These are phyloP conservation scores for Capronia epimyces DNA, from an alignment of 2,329 filamentous ascomycete genomes.

Conservation along the genomic window DNA sequence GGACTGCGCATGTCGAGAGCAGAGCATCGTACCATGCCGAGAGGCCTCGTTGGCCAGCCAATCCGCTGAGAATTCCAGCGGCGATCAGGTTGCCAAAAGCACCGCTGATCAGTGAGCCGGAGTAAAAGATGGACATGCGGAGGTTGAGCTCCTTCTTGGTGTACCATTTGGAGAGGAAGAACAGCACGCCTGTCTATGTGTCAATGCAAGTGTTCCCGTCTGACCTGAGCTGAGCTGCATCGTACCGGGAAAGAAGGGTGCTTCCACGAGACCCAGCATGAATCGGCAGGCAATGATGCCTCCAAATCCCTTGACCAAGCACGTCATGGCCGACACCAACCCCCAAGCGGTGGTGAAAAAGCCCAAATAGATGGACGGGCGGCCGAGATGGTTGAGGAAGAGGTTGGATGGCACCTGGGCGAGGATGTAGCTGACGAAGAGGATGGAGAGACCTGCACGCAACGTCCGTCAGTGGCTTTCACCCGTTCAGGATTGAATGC, in stretches of 20 bases:
- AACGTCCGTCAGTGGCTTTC: background rate
- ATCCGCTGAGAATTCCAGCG: constrained; percentile 44
- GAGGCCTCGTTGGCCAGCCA: constrained; percentile 53
- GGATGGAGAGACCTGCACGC: constrained; percentile 36
- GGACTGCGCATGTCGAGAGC: constrained; percentile 20
- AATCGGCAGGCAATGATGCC: constrained; percentile 41
- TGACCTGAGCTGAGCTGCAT: too few relatives aligned
- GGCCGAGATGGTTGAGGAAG: constrained; percentile 34
- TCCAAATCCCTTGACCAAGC: constrained; percentile 40
- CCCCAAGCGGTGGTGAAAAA: constrained; percentile 45
- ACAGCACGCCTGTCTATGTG: constrained; percentile 39
- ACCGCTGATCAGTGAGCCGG: constrained; percentile 49
- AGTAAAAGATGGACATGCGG: constrained; percentile 54
- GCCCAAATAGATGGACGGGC: constrained; percentile 42
- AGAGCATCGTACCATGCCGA: constrained; percentile 47
- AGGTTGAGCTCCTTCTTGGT: constrained; percentile 54
- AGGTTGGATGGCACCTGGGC: constrained; percentile 43
- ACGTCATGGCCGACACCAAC: constrained; percentile 42
- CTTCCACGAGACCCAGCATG: constrained; percentile 43
- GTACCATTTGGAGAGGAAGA: constrained; percentile 60
- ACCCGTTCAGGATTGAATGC: background rate
- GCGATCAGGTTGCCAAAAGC: constrained; percentile 54
- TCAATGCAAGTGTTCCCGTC: background rate
- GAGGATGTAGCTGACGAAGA: constrained; percentile 43
- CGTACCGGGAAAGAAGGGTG: constrained; percentile 41